A percentile compares a stretch with the other conserved stretches of the same genome.
Conservation (phyloP, 371 early-diverging fungal genomes). For the Mortierella sp. region DNA sequence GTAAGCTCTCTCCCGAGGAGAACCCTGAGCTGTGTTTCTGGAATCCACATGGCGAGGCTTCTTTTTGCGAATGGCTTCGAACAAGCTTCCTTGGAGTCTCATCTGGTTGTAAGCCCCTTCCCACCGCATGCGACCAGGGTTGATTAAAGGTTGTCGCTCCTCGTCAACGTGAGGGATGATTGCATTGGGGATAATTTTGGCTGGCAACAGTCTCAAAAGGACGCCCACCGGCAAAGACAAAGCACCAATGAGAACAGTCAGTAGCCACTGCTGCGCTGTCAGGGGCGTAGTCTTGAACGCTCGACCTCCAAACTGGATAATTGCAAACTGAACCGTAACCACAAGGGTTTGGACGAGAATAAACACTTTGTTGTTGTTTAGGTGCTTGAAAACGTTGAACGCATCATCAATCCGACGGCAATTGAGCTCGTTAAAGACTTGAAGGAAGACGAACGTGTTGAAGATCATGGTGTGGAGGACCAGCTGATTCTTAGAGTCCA, state of each 20-base stretch:
- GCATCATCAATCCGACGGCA: conserved; percentile 80
- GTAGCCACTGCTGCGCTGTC: conserved; percentile 79
- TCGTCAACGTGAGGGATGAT: conserved; percentile 39
- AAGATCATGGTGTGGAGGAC: conserved; percentile 88
- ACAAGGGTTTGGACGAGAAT: conserved; percentile 77
- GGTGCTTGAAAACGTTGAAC: conserved; percentile 87
- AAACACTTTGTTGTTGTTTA: conserved; percentile 83
- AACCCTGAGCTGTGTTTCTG: not conserved
- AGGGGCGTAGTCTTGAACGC: conserved; percentile 89
- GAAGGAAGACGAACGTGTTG: conserved; percentile 95
- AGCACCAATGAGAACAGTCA: conserved; percentile 78
- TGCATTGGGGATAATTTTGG: conserved; percentile 24
- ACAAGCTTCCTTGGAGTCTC: conserved; percentile 59
- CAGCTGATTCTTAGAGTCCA: conserved; percentile 33
- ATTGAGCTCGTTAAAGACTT: conserved; percentile 94
- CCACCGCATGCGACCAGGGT: conserved; percentile 66
- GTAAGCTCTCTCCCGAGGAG: conserved; percentile 28
- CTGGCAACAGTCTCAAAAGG: conserved; percentile 79
- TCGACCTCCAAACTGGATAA: conserved; percentile 89
- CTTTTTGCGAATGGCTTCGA: conserved; percentile 59
- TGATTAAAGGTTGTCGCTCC: conserved; percentile 64
- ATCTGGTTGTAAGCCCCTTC: conserved; percentile 67
- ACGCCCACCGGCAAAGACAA: conserved; percentile 91
- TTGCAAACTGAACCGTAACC: conserved; percentile 78
- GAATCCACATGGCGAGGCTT: not conserved